Evolutionary conservation across 495 filamentous ascomycete species (phyloP), one percentile per base, ranked within the genome.

Genomic region (Penicillium daleae): DNA sequence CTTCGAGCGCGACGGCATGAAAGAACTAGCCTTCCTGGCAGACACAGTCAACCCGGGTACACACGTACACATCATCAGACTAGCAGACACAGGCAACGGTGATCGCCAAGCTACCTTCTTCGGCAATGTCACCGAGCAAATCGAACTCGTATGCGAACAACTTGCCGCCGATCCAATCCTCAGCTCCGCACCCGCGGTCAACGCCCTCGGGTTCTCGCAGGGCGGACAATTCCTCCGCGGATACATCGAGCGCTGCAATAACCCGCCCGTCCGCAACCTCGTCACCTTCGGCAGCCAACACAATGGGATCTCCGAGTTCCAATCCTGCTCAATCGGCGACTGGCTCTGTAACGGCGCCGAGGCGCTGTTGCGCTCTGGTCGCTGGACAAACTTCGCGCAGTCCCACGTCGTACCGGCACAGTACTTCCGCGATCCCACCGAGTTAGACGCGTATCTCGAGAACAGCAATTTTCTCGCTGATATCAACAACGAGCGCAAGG

Each of bases 381-480:
- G 90, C 21, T 99, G 93, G 93, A 83, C 80, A 24, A 72, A 78
- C 17, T 87, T 87, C 59, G 89, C 92, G 21, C 95, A 99, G 81
- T 78, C 76, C 53, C 83, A 80, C 27, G 79, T 99, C 6, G 92
- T 99, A 6, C 95, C 95, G 0, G 96, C 96, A 55, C 95, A 99
- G 78, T 99, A 99, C 75, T 98, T 89, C 80, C 88, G 94, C 26
- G 86, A 95, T 66, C 87, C 89, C 0, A 79, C 75, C 2, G 84
- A 92, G 63, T 74, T 91, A 58, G 88, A 89, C 5, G 69, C 75
- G 33, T 99, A 97, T 72, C 82, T 97, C 19, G 87, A 90, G 68
- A 63, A 88, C 72, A 95, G 91, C 71, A 96, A 93, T 69, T 97
- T 94, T 74, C 81, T 99, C n/a, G 95, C 94, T n/a, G 94, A 98